Evolutionary conservation across 2,329 filamentous ascomycete species (phyloP).

Genomic region (Neopestalotiopsis rosae): DNA sequence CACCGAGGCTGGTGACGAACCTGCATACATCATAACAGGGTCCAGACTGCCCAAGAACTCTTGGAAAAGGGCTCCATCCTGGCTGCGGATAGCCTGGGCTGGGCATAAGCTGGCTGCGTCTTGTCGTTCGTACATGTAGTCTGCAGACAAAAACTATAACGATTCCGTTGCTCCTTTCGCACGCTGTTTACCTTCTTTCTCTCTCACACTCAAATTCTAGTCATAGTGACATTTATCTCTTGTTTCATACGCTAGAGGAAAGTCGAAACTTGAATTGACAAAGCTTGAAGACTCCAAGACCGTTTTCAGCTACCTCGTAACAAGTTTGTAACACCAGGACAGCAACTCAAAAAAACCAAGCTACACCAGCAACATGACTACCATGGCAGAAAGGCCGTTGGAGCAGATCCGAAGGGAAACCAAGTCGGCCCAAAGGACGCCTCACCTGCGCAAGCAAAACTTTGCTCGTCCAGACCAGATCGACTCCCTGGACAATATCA

Average conservation of each 20-base stretch:
- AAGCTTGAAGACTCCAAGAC: background rate
- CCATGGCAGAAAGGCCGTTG: conserved; percentile 61
- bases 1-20: background rate
- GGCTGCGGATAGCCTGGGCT: background rate
- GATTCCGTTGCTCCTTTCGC: background rate
- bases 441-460: conserved; percentile 69
- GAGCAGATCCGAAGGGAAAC: conserved; percentile 68
- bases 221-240: background rate
- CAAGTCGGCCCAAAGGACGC: conserved; percentile 68
- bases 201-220: background rate
- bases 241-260: background rate
- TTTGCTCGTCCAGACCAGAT: conserved; percentile 77
- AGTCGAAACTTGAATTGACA: background rate
- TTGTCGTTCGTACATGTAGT: background rate
- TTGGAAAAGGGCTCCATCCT: background rate
- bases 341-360: background rate
- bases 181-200: background rate
- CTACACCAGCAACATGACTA: background rate
- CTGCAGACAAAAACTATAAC: conserved; percentile 1
- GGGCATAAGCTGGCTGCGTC: background rate
- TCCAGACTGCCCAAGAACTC: background rate
- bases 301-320: background rate
- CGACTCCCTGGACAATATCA: conserved; percentile 74
- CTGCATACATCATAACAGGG: background rate
- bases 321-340: background rate